A percentile compares a stretch with the other conserved stretches of the same genome.
Evolutionary conservation across 768 basidiomycete species (phyloP).

Genomic region (Chlorophyllum brunneum): DNA sequence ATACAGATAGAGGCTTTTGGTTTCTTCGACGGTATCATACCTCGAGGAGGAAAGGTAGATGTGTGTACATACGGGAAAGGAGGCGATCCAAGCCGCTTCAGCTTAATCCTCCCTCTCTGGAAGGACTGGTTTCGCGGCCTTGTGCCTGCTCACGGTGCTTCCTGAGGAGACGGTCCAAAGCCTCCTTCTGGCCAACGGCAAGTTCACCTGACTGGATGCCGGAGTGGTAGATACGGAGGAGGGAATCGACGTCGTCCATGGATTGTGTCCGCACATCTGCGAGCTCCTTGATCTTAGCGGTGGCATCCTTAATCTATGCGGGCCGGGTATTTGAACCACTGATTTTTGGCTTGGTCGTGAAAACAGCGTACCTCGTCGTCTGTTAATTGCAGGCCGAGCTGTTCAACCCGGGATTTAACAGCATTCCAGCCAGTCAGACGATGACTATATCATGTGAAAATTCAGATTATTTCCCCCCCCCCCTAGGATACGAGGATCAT

Average conservation of each 20-base stretch:
- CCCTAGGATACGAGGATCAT: conserved; percentile 18
- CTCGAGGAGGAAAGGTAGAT: too few species aligned
- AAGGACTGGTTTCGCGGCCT: conserved; percentile 23
- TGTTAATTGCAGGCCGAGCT: conserved; percentile 83
- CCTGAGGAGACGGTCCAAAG: conserved; percentile 81
- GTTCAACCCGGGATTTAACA: conserved; percentile 98
- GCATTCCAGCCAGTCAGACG: conserved; percentile 99
- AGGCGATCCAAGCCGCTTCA: background rate
- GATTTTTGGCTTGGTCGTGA: conserved; percentile 1
- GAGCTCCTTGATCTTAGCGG: conserved; percentile 98
- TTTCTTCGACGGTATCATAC: background rate
- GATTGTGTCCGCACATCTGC: conserved; percentile 97
- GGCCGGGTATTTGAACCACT: conserved; percentile 2
- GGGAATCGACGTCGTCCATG: conserved; percentile 98
- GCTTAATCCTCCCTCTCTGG: conserved; percentile 20
- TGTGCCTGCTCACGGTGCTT: conserved; percentile 54
- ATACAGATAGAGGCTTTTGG: background rate
- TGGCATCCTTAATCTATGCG: conserved; percentile 90
- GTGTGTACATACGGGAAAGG: background rate
- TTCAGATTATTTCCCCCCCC: background rate
- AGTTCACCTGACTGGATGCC: conserved; percentile 91
- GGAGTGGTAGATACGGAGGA: conserved; percentile 93
- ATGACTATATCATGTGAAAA: conserved; percentile 46
- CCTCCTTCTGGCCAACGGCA: conserved; percentile 89
- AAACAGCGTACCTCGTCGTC: conserved; percentile 73